These are phyloP conservation scores for Amanita pallidorosea DNA, from an alignment of 768 basidiomycete species.

Conservation along the genomic window DNA sequence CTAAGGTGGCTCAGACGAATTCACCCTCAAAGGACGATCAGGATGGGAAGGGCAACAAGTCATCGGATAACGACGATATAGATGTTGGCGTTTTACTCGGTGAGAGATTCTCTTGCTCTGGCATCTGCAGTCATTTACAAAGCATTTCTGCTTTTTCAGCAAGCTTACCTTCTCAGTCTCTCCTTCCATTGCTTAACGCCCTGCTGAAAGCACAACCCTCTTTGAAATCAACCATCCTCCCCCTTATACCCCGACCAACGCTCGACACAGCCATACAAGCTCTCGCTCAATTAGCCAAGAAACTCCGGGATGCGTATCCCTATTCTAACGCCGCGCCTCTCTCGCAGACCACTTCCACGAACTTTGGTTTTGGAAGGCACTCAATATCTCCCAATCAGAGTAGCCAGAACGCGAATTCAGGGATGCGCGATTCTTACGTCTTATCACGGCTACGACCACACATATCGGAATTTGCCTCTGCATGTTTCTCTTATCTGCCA, in stretches of 20 bases:
- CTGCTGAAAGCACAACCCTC: slow-evolving; percentile 58
- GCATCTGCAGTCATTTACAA: slow-evolving; percentile 5
- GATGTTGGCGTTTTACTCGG: slow-evolving; percentile 76
- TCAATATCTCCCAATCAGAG: slow-evolving; percentile 10
- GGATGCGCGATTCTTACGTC: slow-evolving; percentile 78
- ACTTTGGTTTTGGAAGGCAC: slow-evolving; percentile 19
- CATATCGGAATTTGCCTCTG: slow-evolving; percentile 66
- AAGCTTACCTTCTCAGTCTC: slow-evolving; percentile 66
- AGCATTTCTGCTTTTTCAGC: slow-evolving; percentile 32
- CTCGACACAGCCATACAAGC: slow-evolving; percentile 65
- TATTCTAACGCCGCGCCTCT: slow-evolving; percentile 44
- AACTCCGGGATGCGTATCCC: slow-evolving; percentile 73
- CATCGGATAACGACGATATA: slow-evolving; percentile 39
- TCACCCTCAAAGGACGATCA: slow-evolving; percentile 26
- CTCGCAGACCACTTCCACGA: slow-evolving; percentile 8
- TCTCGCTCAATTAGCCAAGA: slow-evolving; percentile 56
- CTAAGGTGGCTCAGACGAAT: slow-evolving; percentile 29
- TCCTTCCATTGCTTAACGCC: slow-evolving; percentile 62
- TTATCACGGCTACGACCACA: slow-evolving; percentile 64
- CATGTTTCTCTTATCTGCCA: slow-evolving; percentile 72
- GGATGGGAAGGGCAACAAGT: slow-evolving; percentile 38
- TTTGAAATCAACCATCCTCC: slow-evolving; percentile 60
- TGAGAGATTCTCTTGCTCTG: slow-evolving; percentile 21
- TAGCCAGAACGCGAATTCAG: slow-evolving; percentile 23
- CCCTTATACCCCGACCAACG: slow-evolving; percentile 78